Evolutionary conservation across 495 filamentous ascomycete genomes (phyloP).

Genomic region (Aspergillus heteromorphus): DNA sequence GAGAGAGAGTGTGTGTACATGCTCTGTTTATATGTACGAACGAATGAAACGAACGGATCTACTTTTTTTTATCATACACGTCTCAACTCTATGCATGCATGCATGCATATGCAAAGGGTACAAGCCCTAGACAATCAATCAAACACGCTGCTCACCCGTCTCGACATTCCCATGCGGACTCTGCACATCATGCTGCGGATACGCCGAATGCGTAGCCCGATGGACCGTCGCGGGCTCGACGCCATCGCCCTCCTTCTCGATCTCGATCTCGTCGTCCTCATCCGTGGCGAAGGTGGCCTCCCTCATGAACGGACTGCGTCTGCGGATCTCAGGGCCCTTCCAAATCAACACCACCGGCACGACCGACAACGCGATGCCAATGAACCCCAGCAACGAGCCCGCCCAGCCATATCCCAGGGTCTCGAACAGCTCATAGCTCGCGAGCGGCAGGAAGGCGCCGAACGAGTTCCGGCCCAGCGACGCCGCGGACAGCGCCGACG

Average conservation of each 20-base stretch:
- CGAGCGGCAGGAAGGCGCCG: slow-evolving; percentile 34
- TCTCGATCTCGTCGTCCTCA: slow-evolving; percentile 14
- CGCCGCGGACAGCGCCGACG: slow-evolving; percentile 31
- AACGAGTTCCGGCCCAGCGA: slow-evolving; percentile 32
- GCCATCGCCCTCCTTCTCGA: slow-evolving; percentile 6
- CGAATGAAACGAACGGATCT: too few relatives aligned
- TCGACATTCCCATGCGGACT: background rate
- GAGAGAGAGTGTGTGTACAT: too few relatives aligned
- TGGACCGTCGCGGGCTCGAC: background rate
- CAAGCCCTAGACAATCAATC: too few relatives aligned
- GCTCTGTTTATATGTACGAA: too few relatives aligned
- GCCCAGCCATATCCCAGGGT: slow-evolving; percentile 43
- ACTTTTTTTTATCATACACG: too few relatives aligned
- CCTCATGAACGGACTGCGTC: slow-evolving; percentile 34
- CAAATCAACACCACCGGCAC: slow-evolving; percentile 34
- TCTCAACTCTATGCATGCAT: too few relatives aligned
- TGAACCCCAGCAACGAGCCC: slow-evolving; percentile 36
- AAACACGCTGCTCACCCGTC: background rate
- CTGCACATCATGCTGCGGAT: background rate
- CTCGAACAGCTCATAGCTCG: slow-evolving; percentile 31
- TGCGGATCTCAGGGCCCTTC: slow-evolving; percentile 31
- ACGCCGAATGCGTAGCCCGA: background rate
- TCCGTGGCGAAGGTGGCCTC: slow-evolving; percentile 24
- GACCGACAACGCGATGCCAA: slow-evolving; percentile 30
- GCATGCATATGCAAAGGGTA: too few relatives aligned